These are phyloP conservation scores for Xylariaceae sp. DNA, from an alignment of 2,329 filamentous ascomycete genomes.

Conservation along the genomic window DNA sequence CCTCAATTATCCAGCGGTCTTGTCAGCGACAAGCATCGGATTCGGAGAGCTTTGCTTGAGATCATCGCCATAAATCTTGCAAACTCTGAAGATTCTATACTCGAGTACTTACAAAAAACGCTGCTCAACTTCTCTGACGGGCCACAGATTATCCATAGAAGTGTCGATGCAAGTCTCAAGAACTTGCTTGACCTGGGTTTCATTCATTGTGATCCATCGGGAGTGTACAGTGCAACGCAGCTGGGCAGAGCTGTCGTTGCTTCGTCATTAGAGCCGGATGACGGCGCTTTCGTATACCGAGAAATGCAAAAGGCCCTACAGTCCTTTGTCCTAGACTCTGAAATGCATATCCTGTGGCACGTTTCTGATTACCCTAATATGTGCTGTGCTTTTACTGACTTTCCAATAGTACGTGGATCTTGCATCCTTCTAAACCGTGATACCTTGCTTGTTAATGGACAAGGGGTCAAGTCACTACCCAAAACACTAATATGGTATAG, in stretches of 20 bases:
- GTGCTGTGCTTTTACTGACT: no score
- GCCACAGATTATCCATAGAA: constrained; percentile 42
- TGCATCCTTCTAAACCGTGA: no score
- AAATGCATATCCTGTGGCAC: constrained; percentile 61
- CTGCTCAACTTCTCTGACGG: constrained; percentile 58
- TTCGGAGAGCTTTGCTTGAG: constrained; percentile 70
- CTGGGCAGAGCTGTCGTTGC: constrained; percentile 68
- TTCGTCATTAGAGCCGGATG: constrained; percentile 68
- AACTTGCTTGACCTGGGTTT: constrained; percentile 55
- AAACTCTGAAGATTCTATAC: constrained; percentile 58
- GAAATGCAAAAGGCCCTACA: constrained; percentile 64
- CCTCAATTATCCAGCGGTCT: constrained; percentile 67
- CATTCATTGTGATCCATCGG: constrained; percentile 44
- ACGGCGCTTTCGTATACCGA: constrained; percentile 67
- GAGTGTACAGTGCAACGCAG: constrained; percentile 56
- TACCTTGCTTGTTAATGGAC: not conserved
- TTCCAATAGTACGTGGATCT: constrained; percentile 10
- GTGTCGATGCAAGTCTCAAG: constrained; percentile 55
- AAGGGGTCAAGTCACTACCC: constrained; percentile 3
- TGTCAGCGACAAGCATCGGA: constrained; percentile 60
- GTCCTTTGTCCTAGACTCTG: constrained; percentile 75
- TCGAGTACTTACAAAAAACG: constrained; percentile 66
- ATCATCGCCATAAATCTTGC: constrained; percentile 65
- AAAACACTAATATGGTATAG: no score
- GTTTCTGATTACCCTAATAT: no score